Evolutionary conservation across 2,329 filamentous ascomycete genomes (phyloP), one percentile per base, ranked within the genome.

Genomic region (Venturiaceae sp.): DNA sequence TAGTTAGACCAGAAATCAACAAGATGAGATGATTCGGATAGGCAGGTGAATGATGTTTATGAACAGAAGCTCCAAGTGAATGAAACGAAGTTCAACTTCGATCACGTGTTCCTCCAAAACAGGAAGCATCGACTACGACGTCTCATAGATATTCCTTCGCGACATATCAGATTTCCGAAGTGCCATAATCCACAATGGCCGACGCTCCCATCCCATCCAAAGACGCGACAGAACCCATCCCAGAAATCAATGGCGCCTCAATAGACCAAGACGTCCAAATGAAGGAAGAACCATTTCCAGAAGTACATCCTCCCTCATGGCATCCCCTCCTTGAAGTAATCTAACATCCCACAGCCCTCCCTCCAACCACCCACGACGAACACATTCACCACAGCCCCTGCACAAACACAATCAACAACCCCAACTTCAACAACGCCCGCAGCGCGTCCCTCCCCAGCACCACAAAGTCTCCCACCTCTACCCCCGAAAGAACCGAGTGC

Each of bases 401-500:
- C 34, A 26, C 23, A 19, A 23, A 19, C 55, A 19, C 26, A 55
- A 36, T 11, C 47, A 28, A 26, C 58, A 26, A 39, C 37, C 39
- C 53, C 70, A 0, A 66, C 26, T 41, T 26, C 53, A 41, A 55
- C n/a, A 13, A 44, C 36, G 9, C 34, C 53, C 19, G 54, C 54
- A 44, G 21, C 54, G n/a, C 52, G 32, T 7, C 52, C 34, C 58
- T 56, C 58, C 6, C 58, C 58, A 59, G 46, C 57, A 34, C 58
- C 52, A 26, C 23, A 19, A 16, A 21, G 53, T 9, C 21, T 37
- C 7, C 21, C 47, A 13, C 36, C 58, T 5, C 16, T 41, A 23
- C 58, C 66, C 19, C 70, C 70, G 0, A 67, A 69, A 13, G 68
- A 69, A 59, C 68, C 77, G 21, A 73, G 73, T 39, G 69, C 75